Base-by-base conservation (phyloP, 2,329 filamentous ascomycete genomes). In the Aspergillus ibericus region DNA sequence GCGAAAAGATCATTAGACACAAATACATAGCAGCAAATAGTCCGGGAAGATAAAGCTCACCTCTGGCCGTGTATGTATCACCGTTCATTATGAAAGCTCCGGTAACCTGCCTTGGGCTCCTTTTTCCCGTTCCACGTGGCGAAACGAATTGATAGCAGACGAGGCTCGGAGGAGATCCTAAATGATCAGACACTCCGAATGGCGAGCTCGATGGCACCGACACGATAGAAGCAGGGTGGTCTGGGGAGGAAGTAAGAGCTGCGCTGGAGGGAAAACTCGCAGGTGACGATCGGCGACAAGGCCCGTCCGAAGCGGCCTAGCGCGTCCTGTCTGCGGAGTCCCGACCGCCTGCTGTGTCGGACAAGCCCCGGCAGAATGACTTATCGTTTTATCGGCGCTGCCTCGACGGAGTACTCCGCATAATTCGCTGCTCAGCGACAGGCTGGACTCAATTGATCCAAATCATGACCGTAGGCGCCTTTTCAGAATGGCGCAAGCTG, bases 401-500 rank as follows among this genome's bases (percentile, higher is more conserved):
- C n/a, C n/a, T n/a, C n/a, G n/a, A n/a, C n/a, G n/a, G n/a, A n/a
- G n/a, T n/a, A n/a, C n/a, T n/a, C n/a, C n/a, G n/a, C n/a, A n/a
- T 22, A 52, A 8, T 20, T 50, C 29, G 16, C 48, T 52, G 40
- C 50, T 44, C 20, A 22, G 34, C 47, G 18, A 25, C 46, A 34
- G n/a, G 27, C 20, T n/a, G 27, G 55, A 34, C 22, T 15, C 16
- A 25, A 48, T 29, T 35, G 22, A 36, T 27, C 35, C 22, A 1
- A 46, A 66, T 22, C 49, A 75, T 79, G 77, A 71, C 79, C 46
- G 56, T 76, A 50, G 74, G 74, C 50, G 82, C 81, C 29, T 80
- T 86, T n/a, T 82, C 88, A 15, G 89, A 91, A 72, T 99, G 95
- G 95, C 86, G 86, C 64, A 96, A 91, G 78, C 79, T 99, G 66